Evolutionary conservation across 139 green algal genomes (phyloP).

Genomic region (Chlamydomonas sp.): DNA sequence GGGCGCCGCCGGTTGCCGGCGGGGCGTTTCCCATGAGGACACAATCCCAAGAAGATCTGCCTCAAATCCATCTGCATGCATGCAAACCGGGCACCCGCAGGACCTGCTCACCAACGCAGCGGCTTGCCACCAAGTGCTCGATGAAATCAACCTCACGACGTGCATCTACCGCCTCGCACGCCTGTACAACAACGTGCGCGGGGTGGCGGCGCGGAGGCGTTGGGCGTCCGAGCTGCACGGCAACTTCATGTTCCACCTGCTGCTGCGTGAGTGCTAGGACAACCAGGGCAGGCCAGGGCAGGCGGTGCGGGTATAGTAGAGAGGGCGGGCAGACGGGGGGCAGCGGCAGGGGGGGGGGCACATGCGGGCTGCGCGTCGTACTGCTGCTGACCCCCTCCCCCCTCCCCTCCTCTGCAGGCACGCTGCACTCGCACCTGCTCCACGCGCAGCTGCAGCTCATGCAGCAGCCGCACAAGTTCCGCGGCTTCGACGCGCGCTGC

Average conservation of each 20-base stretch:
- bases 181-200: conserved; percentile 32
- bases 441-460: conserved; percentile 34
- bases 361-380: not conserved
- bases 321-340: no score
- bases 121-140: conserved; percentile 29
- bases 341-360: no score
- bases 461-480: conserved; percentile 29
- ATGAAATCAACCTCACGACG: conserved; percentile 49
- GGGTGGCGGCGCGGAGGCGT: conserved; percentile 12
- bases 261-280: conserved; percentile 49
- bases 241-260: conserved; percentile 31
- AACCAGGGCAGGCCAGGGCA: no score
- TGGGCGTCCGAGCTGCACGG: conserved; percentile 32
- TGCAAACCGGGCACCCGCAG: conserved; percentile 22
- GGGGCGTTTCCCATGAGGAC: not conserved
- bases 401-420: conserved; percentile 30
- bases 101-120: conserved; percentile 38
- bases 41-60: not conserved
- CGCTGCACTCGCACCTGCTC: conserved; percentile 38
- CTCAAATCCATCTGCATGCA: not conserved
- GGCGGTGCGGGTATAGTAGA: no score
- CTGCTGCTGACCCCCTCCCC: no score
- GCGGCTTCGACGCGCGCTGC: conserved; percentile 46
- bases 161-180: conserved; percentile 45
- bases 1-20: no score